Evolutionary conservation across 73 alveolate species (phyloP).

Genomic region (Blepharisma japonicum): DNA sequence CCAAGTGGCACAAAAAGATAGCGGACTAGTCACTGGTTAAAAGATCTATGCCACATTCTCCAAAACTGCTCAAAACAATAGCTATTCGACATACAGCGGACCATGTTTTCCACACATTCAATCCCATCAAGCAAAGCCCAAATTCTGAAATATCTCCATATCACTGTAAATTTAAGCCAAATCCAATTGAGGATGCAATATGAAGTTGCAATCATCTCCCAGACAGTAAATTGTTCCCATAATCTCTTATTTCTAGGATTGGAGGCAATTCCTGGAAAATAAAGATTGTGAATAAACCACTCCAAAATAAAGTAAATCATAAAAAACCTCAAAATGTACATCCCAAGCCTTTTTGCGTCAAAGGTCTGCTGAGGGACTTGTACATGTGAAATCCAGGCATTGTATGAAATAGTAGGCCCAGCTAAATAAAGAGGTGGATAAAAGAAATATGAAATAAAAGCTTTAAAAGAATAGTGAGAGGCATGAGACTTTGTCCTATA

Average conservation of each 20-base stretch:
- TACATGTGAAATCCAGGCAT: constrained; percentile 41
- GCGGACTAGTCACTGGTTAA: constrained; percentile 86
- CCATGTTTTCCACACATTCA: constrained; percentile 84
- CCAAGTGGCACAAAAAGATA: constrained; percentile 91
- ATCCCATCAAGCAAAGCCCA: constrained; percentile 87
- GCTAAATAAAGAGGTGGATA: constrained; percentile 48
- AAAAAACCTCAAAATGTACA: constrained; percentile 15
- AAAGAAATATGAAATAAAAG: constrained; percentile 18
- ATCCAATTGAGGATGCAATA: background rate
- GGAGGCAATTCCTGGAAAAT: constrained; percentile 28
- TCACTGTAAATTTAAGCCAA: constrained; percentile 72
- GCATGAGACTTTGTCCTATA: constrained; percentile 15
- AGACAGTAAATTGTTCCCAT: background rate
- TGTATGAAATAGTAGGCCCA: constrained; percentile 45
- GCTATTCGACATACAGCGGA: constrained; percentile 80
- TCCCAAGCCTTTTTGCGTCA: background rate
- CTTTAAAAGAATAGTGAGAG: constrained; percentile 21
- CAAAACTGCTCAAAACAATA: constrained; percentile 82
- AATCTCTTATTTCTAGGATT: background rate
- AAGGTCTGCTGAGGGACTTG: constrained; percentile 3
- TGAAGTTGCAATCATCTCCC: background rate
- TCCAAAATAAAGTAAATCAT: background rate
- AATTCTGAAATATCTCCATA: constrained; percentile 83
- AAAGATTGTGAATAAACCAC: constrained; percentile 29
- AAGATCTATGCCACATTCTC: constrained; percentile 94